Base-by-base conservation (phyloP, 345 rosid genomes). In the Boechera divaricarpa region DNA sequence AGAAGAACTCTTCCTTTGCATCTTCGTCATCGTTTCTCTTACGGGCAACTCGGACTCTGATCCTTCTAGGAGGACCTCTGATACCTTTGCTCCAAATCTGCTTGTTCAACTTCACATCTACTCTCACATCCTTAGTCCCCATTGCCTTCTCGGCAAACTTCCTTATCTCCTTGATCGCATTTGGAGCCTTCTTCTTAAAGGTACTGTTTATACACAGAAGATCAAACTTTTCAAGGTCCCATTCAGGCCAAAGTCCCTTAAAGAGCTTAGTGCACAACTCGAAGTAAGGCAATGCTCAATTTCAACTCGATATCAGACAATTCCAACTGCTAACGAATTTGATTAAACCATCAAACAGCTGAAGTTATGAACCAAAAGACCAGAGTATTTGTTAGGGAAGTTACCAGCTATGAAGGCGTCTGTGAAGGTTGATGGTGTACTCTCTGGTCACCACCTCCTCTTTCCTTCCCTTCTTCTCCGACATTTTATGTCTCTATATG, bases 391-490 rank as follows among this genome's bases (percentile, higher is more conserved):
- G 6, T 2, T 3, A 21, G 0, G 41, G 31, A 61, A 74, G 6
- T 60, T 80, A 91, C 97, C 95, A 91, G 80, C 91, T 85, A 80
- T 90, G 97, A 49, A 91, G 80, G 38, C 78, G 56, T 44, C 78
- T 74, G 57, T 74, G 78, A 18, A 74, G 77, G 56, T 74, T 74
- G 57, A 74, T 74, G 57, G 95, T 88, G 84, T 88, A 91, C 83
- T 88, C 97, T 44, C 97, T 80, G 45, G 95, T 87, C 8, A 91
- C 93, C 70, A 91, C 90, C 82, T 91, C 93, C 71, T 91, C 93
- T 77, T 90, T 85, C 74, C 91, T 85, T 42, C 89, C 91, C 63
- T 78, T 75, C 80, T 87, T 91, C 72, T 90, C 93, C 75, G 86
- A 87, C 96, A 88, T 90, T 82, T 77, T 84, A 26, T 12, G 11